phyloP scores from a whole-genome alignment of 2,329 filamentous ascomycete species.

The Aspergillus felis region DNA sequence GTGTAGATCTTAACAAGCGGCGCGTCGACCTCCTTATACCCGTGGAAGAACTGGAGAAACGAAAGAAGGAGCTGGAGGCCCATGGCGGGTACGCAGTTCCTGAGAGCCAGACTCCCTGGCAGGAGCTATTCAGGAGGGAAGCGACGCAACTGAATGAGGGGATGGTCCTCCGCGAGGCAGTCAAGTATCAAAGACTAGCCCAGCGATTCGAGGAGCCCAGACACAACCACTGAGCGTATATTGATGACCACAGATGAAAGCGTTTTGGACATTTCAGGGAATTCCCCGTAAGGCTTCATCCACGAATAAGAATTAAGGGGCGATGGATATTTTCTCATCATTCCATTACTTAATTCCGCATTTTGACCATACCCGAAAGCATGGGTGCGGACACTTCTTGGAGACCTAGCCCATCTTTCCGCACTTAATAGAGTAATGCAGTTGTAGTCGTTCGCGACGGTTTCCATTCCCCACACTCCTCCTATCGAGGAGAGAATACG shows the following conservation, averaged over 20 bases:
- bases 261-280: background rate
- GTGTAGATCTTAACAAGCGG: conserved; percentile 49
- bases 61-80: conserved; percentile 37
- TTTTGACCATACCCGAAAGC: background rate
- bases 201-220: conserved; percentile 39
- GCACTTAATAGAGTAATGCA: no score
- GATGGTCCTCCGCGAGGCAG: conserved; percentile 46
- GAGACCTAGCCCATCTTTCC: background rate
- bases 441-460: no score
- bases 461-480: no score
- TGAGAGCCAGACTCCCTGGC: conserved; percentile 49
- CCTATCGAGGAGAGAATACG: no score
- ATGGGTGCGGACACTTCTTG: background rate
- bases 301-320: no score
- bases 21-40: conserved; percentile 48
- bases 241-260: background rate
- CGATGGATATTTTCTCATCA: background rate
- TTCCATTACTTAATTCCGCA: background rate
- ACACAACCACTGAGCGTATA: conserved; percentile 41
- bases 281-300: background rate
- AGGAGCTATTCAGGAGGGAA: conserved; percentile 49
- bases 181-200: conserved; percentile 47
- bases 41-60: conserved; percentile 39
- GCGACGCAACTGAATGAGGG: conserved; percentile 45
- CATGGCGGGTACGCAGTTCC: conserved; percentile 37